Evolutionary conservation across 805 yeast species (phyloP).

Genomic region (Kluyveromyces siamensis): DNA sequence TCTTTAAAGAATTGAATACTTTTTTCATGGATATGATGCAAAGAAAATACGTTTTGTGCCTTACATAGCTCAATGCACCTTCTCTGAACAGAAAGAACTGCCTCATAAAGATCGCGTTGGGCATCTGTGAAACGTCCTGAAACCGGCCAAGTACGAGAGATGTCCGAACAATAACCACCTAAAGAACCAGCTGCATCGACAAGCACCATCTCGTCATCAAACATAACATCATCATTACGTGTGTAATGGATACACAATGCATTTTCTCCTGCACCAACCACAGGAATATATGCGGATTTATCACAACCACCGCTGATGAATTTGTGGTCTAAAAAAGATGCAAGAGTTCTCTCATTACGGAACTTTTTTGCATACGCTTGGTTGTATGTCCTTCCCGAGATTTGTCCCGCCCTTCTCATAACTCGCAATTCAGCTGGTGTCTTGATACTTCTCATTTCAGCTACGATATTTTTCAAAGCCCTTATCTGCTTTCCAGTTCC

Average conservation of each 20-base stretch:
- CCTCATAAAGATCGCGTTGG: conserved; percentile 81
- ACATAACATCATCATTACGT: conserved; percentile 75
- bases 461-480: conserved; percentile 14
- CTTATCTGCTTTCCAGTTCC: conserved; percentile 29
- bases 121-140: conserved; percentile 63
- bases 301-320: conserved; percentile 87
- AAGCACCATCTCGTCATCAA: conserved; percentile 71
- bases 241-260: conserved; percentile 92
- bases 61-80: conserved; percentile 65
- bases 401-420: conserved; percentile 75
- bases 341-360: conserved; percentile 65
- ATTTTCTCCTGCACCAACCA: conserved; percentile 88
- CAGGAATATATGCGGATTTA: conserved; percentile 85
- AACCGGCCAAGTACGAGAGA: conserved; percentile 94
- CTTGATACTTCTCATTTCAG: conserved; percentile 50
- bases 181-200: conserved; percentile 92
- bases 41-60: conserved; percentile 39
- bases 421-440: conserved; percentile 66
- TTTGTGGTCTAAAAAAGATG: conserved; percentile 71
- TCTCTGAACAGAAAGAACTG: conserved; percentile 76
- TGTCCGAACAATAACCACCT: conserved; percentile 94
- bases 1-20: conserved; percentile 50
- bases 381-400: conserved; percentile 78
- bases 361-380: conserved; percentile 65
- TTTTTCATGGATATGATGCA: conserved; percentile 67